Evolutionary conservation across 768 basidiomycete genomes (phyloP), one percentile per base, ranked within the genome.

Genomic region (Tephrocybe sp.): DNA sequence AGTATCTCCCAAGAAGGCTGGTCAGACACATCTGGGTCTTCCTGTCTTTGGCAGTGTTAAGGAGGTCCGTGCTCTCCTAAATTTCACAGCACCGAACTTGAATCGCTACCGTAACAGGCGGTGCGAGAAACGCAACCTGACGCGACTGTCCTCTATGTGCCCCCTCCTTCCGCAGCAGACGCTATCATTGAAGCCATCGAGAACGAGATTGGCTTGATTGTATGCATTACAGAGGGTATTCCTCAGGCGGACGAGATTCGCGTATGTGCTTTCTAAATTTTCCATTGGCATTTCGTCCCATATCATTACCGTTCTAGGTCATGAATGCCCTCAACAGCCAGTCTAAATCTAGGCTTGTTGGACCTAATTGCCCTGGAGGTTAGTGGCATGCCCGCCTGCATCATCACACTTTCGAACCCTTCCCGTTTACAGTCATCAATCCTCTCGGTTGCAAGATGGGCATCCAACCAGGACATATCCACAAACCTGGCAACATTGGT

Each of bases 111-210:
- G 30, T 15, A 7, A 28, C 62, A 97, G 93, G 96, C 97, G 35
- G 93, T 95, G 53, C 74, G 80, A 40, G 86, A 92, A 55, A 82
- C 86, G 35, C 74, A 83, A 55, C 97, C 97, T 9, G 96, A 98
- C 62, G 97, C 97, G 24, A 87, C 92, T 28, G 85, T 99, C 51
- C 84, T 99, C 71, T 99, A 98, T 68, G 97, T 99, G 12, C 97
- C 97, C 4, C 97, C 97, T n/a, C 92, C 95, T 4, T 78, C 79
- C 42, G 96, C 96, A 16, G 97, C 92, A 24, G 95, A 96, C 57
- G 97, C 97, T 34, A 98, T 99, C 67, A 86, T 99, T 47, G 97
- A 99, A 69, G 97, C 97, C 28, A 98, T 99, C 61, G 97, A 98
- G 69, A 92, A 91, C 60, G 97, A 99, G 70, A 95, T 99, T 75